These are phyloP conservation scores for Pleurozium schreberi DNA, from an alignment of 225 moss, liverwort and hornwort species.

Conservation along the genomic window DNA sequence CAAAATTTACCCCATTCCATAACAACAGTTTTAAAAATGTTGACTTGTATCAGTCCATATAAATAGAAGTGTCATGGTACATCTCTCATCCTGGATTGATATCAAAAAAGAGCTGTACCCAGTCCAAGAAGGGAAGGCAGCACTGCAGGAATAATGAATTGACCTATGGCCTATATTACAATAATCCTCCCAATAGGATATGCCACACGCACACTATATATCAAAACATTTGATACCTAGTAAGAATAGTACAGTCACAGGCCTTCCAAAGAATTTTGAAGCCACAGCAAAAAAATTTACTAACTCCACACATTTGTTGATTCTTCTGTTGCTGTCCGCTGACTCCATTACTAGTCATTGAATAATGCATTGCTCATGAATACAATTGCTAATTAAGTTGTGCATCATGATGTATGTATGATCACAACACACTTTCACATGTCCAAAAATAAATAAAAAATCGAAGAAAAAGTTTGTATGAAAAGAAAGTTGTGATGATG, in stretches of 20 bases:
- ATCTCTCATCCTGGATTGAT: slow-evolving; percentile 1
- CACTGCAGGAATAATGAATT: neutral
- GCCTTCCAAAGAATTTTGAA: neutral
- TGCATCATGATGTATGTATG: neutral
- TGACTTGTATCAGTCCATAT: neutral
- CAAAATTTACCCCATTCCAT: neutral
- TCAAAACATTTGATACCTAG: neutral
- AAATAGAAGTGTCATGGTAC: neutral
- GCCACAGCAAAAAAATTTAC: neutral
- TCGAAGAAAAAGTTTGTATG: neutral
- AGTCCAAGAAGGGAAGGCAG: neutral
- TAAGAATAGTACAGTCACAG: neutral
- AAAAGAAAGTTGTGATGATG: neutral
- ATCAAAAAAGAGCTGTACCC: neutral
- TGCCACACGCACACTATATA: neutral
- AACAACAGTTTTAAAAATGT: neutral
- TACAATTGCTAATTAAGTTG: too few relatives aligned
- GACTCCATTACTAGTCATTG: neutral
- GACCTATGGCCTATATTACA: slow-evolving; percentile 9
- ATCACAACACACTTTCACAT: neutral
- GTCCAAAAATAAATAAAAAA: neutral
- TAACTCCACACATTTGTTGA: neutral
- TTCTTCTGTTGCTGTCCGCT: neutral
- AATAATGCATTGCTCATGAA: neutral
- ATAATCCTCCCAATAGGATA: neutral